These are phyloP conservation scores for Syzygium malaccense DNA, from an alignment of 441 rosid genomes.

Conservation along the genomic window DNA sequence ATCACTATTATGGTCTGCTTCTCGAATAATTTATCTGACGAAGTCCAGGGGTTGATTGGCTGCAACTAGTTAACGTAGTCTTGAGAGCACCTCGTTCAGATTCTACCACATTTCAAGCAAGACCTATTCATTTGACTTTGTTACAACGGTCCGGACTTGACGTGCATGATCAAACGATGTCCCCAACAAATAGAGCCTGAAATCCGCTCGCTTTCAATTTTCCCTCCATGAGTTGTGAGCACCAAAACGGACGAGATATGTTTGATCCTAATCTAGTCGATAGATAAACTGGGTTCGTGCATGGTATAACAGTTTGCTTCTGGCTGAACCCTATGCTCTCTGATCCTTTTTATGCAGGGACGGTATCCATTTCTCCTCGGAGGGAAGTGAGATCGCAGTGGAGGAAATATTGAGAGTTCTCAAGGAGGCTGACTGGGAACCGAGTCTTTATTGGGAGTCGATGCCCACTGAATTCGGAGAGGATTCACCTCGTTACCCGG, in stretches of 20 bases:
- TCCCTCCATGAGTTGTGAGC: background rate
- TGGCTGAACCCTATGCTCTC: background rate
- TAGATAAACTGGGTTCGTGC: background rate
- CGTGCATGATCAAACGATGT: background rate
- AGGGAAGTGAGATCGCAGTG: constrained; percentile 52
- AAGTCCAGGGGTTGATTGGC: background rate
- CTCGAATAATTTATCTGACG: accelerated
- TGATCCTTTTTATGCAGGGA: constrained; percentile 27
- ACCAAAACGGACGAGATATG: background rate
- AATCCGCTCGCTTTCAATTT: background rate
- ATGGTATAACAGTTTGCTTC: background rate
- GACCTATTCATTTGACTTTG: background rate
- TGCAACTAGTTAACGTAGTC: background rate
- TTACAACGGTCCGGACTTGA: background rate
- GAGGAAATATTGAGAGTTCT: constrained; percentile 50
- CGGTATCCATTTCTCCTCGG: constrained; percentile 56
- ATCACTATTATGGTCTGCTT: background rate
- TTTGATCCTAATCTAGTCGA: background rate
- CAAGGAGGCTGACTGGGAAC: constrained; percentile 66
- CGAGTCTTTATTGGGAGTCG: constrained; percentile 48
- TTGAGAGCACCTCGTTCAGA: background rate
- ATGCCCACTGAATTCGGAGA: constrained; percentile 45
- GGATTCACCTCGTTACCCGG: constrained; percentile 19
- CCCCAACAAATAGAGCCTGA: accelerated
- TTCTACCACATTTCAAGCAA: background rate